Evolutionary conservation across 2,329 filamentous ascomycete genomes (phyloP), one percentile per base, ranked within the genome.

Genomic region (Pseudocercospora vitis): DNA sequence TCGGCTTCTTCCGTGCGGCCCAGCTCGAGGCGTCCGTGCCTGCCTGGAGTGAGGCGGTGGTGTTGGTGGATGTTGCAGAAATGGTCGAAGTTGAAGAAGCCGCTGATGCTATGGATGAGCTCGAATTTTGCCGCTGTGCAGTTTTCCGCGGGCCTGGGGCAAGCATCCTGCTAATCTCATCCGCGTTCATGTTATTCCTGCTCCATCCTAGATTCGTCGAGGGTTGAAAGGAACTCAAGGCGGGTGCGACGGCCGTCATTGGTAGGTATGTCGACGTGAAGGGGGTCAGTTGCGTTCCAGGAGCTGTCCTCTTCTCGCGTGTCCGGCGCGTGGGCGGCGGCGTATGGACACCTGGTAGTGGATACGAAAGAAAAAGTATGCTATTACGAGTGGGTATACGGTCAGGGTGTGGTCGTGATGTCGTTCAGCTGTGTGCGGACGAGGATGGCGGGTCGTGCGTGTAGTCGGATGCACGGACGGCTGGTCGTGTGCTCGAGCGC

Each of bases 91-190:
- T 88, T 2, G 86, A 83, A 33, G 77, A 82, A 46, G 84, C 83
- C 52, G 74, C 75, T 18, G 83, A 85, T 52, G 78, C 76, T 60
- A 95, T 79, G 40, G 91, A 96, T 3, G 91, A 95, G 54, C 90
- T 94, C 29, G 92, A 97, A 78, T 90, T 95, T 68, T 87, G 87
- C 71, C 92, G 85, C 71, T 92, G 89, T 57, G 90, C 80, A 69
- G 81, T 85, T 76, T 96, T 96, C 65, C 91, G 89, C 68, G 89
- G 88, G n/a, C 62, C 63, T 32, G 64, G 59, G 81, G 89, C 86
- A 57, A 68, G 67, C 82, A 95, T 91, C 72, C 87, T 86, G 75
- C 87, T 84, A 62, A 87, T 84, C 74, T 95, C 89, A 76, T 95
- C 90, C 71, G 85, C 76, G 75, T 87, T 89, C 84, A 80, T 83